phyloP scores from a whole-genome alignment of 768 basidiomycete species.

The Lactarius hengduanensis region DNA sequence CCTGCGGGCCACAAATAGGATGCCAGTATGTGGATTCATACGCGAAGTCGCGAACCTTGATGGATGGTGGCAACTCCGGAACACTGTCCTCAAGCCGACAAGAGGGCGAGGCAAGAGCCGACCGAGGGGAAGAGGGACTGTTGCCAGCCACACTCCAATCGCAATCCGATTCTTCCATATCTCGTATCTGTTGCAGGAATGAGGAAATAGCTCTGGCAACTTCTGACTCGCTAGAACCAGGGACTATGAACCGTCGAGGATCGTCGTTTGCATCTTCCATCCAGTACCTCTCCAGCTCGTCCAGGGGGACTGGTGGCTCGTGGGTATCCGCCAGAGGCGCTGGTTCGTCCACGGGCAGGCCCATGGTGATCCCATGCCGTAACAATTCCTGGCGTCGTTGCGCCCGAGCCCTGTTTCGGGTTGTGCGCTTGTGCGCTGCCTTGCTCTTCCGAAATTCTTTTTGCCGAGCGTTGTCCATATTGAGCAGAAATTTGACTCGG shows the following conservation, averaged over 20 bases:
- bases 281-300: slow-evolving; percentile 40
- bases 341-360: slow-evolving; percentile 18
- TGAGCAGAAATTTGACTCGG: slow-evolving; percentile 54
- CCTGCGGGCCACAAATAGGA: neutral
- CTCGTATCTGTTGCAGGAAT: slow-evolving; percentile 17
- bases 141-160: slow-evolving; percentile 19
- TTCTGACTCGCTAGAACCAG: slow-evolving; percentile 32
- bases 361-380: slow-evolving; percentile 30
- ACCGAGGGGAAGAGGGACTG: slow-evolving; percentile 19
- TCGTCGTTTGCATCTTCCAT: slow-evolving; percentile 36
- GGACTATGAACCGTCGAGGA: slow-evolving; percentile 40
- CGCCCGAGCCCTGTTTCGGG: slow-evolving; percentile 33
- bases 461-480: slow-evolving; percentile 41
- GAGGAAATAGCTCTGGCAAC: slow-evolving; percentile 13
- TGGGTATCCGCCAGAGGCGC: slow-evolving; percentile 33
- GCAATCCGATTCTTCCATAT: slow-evolving; percentile 20
- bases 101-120: slow-evolving; percentile 6
- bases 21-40: slow-evolving; percentile 27
- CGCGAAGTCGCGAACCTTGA: slow-evolving; percentile 34
- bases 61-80: slow-evolving; percentile 19
- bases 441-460: slow-evolving; percentile 39
- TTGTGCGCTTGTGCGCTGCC: slow-evolving; percentile 34
- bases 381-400: slow-evolving; percentile 35
- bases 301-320: slow-evolving; percentile 37
- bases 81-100: neutral